A percentile compares a stretch with the other conserved stretches of the same genome.
These are phyloP conservation scores for Zygosaccharomyces bailii DNA, from an alignment of 805 yeast species.

Conservation along the genomic window DNA sequence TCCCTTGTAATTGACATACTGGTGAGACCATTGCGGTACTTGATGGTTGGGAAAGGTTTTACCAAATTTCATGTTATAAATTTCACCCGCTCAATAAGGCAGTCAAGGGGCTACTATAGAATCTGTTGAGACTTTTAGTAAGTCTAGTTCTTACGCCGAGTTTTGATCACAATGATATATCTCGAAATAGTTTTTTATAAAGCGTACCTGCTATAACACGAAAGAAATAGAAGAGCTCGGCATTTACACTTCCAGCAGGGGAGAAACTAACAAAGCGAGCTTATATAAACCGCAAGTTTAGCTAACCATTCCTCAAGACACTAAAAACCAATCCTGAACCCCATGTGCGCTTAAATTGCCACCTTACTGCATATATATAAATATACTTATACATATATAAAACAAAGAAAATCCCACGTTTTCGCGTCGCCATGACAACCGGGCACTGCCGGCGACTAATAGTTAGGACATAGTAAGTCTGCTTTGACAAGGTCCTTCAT, in stretches of 20 bases:
- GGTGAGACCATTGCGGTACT: constrained; percentile 87
- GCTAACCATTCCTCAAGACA: not conserved
- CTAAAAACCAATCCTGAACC: not conserved
- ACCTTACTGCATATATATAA: not conserved
- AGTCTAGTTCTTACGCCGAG: not conserved
- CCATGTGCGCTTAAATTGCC: not conserved
- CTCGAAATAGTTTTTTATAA: not conserved
- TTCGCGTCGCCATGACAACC: not conserved
- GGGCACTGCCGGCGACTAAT: constrained; percentile 28
- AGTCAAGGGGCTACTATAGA: not conserved
- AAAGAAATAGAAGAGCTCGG: not conserved
- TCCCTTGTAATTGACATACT: constrained; percentile 80
- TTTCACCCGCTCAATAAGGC: not conserved
- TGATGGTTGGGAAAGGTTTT: constrained; percentile 78
- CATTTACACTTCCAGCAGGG: no score
- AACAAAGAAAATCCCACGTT: constrained; percentile 1
- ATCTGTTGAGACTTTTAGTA: not conserved
- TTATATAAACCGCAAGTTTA: no score
- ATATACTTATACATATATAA: not conserved
- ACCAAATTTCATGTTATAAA: constrained; percentile 64
- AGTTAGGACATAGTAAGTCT: constrained; percentile 65
- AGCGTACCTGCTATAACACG: not conserved
- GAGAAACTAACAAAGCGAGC: not conserved
- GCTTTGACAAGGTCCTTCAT: constrained; percentile 54
- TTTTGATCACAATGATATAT: constrained; percentile 1